These are phyloP conservation scores for Lasiodiplodia sp. DNA, from an alignment of 2,329 filamentous ascomycete genomes.

Conservation along the genomic window DNA sequence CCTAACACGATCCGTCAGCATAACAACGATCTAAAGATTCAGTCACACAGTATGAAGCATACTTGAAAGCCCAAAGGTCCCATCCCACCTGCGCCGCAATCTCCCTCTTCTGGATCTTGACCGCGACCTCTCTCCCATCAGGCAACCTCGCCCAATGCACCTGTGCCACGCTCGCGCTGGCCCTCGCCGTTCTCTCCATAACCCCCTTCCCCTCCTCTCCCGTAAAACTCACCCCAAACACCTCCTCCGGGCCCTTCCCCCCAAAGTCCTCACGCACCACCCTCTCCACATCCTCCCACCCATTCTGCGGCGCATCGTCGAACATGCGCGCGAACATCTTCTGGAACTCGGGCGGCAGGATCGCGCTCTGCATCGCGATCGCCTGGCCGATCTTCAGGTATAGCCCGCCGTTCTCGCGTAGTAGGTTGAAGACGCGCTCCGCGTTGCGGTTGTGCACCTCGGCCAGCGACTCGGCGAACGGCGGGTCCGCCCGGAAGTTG, in stretches of 20 bases:
- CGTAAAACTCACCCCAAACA: conserved; percentile 87
- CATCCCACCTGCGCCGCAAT: conserved; percentile 89
- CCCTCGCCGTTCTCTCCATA: conserved; percentile 75
- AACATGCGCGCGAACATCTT: conserved; percentile 97
- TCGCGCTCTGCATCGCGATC: conserved; percentile 96
- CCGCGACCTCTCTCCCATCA: conserved; percentile 89
- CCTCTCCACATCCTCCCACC: conserved; percentile 82
- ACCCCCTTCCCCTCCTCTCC: conserved; percentile 69
- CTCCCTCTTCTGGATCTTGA: conserved; percentile 97
- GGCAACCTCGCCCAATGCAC: conserved; percentile 90
- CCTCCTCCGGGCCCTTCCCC: conserved; percentile 82
- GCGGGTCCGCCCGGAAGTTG: conserved; percentile 86
- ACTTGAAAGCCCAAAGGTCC: conserved; percentile 97
- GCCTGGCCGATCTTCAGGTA: conserved; percentile 99
- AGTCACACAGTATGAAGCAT: conserved; percentile 39
- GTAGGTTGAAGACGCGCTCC: conserved; percentile 79
- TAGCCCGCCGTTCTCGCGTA: conserved; percentile 86
- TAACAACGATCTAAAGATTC: neutral
- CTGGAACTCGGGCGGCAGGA: conserved; percentile 93
- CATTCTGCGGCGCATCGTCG: conserved; percentile 93
- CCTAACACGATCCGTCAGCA: conserved; percentile 49
- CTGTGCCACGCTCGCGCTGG: conserved; percentile 92
- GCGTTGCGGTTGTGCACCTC: conserved; percentile 86
- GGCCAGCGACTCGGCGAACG: conserved; percentile 73
- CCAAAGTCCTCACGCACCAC: conserved; percentile 91